Evolutionary conservation across 306 rosid species (phyloP), one percentile per base, ranked within the genome.

Genomic region (Glycyrrhiza uralensis): DNA sequence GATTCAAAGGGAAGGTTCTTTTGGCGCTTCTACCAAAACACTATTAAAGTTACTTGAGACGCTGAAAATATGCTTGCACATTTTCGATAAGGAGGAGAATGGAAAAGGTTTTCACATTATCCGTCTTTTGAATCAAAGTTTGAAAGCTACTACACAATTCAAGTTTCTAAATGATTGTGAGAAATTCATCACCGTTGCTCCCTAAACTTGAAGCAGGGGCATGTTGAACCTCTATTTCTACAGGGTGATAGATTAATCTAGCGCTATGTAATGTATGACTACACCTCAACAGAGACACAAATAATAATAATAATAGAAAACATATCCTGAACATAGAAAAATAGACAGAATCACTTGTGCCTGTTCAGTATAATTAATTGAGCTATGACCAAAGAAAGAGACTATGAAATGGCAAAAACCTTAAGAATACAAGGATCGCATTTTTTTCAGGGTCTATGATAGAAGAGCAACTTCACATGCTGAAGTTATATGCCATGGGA

Each of bases 291-390:
- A 20, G 22, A 67, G 33, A 78, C 58, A 24, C 7, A 61, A 74
- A 82, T 69, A 74, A 82, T 61, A 47, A 67, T 52, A 74, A 82
- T 69, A 74, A 82, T 61, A 47, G 71, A 54, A 59, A 57, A 65
- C 83, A 30, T 39, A 22, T 74, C 79, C 44, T 14, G 33, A 67
- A 69, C 74, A 50, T 14, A 47, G 71, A 69, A 74, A n/a, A 68
- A 69, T 68, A 44, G 77, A 29, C 76, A 72, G 32, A 71, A 12
- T 12, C 33, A 17, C 32, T 12, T 13, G 18, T 42, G 60, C 49
- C 56, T 67, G 1, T 61, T 61, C 24, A 38, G 7, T 56, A 74
- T 62, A 51, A 79, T 79, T 62, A 51, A 79, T 79, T 79, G 83
- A 83, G 64, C 30, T 58, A 49, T n/a, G 67, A 75, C 57, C 45